Conservation (phyloP, 2,329 filamentous ascomycete genomes). For the Ophiostoma novo-ulmi region DNA sequence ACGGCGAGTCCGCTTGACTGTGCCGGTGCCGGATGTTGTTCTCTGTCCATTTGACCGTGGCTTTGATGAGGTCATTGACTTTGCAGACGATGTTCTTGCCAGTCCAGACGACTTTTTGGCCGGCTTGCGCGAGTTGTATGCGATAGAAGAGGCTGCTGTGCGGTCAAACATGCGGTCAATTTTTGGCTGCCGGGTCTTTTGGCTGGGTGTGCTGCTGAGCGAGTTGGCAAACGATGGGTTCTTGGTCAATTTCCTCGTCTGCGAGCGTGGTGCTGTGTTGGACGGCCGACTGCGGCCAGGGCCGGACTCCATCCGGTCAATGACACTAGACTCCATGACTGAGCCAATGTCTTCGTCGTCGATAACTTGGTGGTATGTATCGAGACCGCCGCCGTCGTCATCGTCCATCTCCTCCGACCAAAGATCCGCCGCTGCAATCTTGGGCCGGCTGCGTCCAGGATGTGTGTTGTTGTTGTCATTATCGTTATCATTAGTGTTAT, state of each 20-base stretch:
- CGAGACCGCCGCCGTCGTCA: slow-evolving; percentile 20
- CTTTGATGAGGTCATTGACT: slow-evolving; percentile 1
- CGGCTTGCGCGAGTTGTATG: neutral
- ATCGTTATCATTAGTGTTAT: slow-evolving; percentile 20
- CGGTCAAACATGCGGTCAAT: slow-evolving; percentile 31
- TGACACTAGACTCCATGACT: slow-evolving; percentile 46
- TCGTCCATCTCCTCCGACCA: slow-evolving; percentile 17
- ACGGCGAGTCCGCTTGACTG: neutral
- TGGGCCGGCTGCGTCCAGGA: neutral
- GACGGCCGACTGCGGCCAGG: slow-evolving; percentile 37
- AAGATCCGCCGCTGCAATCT: neutral
- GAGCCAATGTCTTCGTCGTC: slow-evolving; percentile 47
- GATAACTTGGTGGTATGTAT: slow-evolving; percentile 30
- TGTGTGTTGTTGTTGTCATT: slow-evolving; percentile 31
- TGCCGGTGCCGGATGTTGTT: neutral
- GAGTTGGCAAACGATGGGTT: slow-evolving; percentile 30
- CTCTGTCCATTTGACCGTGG: neutral
- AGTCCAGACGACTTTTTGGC: neutral
- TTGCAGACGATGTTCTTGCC: neutral
- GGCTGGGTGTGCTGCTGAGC: slow-evolving; percentile 32
- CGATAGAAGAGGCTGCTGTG: slow-evolving; percentile 54
- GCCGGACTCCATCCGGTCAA: slow-evolving; percentile 48
- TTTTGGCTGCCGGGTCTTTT: slow-evolving; percentile 33
- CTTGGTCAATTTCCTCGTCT: slow-evolving; percentile 22
- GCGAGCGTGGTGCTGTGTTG: slow-evolving; percentile 31